Conservation (phyloP, 371 early-diverging fungal genomes). For the Mucor mucedo region DNA sequence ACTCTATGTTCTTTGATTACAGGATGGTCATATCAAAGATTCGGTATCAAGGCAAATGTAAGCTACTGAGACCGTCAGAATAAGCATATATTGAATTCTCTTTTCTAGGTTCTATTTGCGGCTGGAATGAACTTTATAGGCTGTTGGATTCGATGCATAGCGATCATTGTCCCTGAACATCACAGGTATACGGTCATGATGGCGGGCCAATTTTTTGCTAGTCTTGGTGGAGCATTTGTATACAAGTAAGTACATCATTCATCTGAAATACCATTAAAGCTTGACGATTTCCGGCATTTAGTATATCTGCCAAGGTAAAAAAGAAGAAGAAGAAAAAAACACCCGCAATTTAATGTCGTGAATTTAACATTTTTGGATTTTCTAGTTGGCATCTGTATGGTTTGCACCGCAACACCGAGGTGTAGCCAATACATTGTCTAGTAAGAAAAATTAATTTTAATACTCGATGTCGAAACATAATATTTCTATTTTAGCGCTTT, state of each 20-base stretch:
- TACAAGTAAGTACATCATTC: conserved; percentile 23
- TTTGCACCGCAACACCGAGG: conserved; percentile 34
- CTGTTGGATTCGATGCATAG: conserved; percentile 31
- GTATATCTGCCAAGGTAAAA: conserved; percentile 30
- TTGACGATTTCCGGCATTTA: not conserved
- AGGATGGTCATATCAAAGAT: conserved; percentile 42
- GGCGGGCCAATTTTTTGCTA: conserved; percentile 24
- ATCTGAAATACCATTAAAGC: not conserved
- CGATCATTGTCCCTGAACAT: conserved; percentile 22
- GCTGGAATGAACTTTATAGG: conserved; percentile 19
- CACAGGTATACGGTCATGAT: conserved; percentile 22
- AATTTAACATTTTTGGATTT: not conserved
- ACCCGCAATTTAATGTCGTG: not conserved
- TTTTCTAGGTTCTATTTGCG: conserved; percentile 21
- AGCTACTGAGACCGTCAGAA: not conserved
- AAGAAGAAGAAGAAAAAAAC: not conserved
- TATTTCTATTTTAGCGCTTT: conserved; percentile 14
- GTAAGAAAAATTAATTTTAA: conserved; percentile 7
- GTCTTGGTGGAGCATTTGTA: conserved; percentile 29
- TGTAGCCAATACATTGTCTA: conserved; percentile 24
- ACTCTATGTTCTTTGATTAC: conserved; percentile 34
- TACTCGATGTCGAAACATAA: not conserved
- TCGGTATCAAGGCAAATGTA: conserved; percentile 43
- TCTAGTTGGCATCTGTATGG: conserved; percentile 29
- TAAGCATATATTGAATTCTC: not conserved